Evolutionary conservation across 1,284 basidiomycete genomes (phyloP), one percentile per base, ranked within the genome.

Genomic region (Cryptococcus deneoformans): DNA sequence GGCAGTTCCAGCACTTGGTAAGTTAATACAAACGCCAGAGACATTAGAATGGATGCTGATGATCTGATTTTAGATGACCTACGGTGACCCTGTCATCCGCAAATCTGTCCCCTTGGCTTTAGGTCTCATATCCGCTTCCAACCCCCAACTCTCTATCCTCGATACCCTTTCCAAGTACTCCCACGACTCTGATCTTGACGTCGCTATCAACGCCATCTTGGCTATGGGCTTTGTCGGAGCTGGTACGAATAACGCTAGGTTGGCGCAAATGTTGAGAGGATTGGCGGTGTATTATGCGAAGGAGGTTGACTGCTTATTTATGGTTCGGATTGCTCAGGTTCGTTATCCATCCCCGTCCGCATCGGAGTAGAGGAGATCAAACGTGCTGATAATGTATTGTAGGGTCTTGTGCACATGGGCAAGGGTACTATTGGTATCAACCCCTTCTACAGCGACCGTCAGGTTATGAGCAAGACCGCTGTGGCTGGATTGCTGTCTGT

Each of bases 131-230:
- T 92, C 88, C 74, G 87, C 92, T 14, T 99, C 96, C 54, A 97
- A 99, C 79, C 96, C 96, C 14, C 89, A 92, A 77, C 84, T 98
- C n/a, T 83, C 89, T 36, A 89, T 99, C 62, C 86, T 99, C 65
- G 96, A 99, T 77, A 98, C 93, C 0, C 86, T 99, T 6, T 98
- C 94, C n/a, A 97, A 96, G 77, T 99, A 99, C 81, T 96, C 92
- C 64, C 96, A 99, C 82, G 96, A 99, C 81, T 94, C 89, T 71
- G 96, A 99, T 78, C 86, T 98, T 40, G 85, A 87, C 56, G 96
- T 99, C 12, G 96, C 95, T 0, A 84, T 94, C 57, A 99, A 98
- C 71, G 91, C 96, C 34, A 99, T 99, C 77, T 88, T 99, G 65
- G 94, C 95, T 2, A 99, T 99, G 95, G 96, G 96, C 68, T 83